Base-by-base conservation (phyloP, 257 asterid genomes). In the Nicotiana obtusifolia region DNA sequence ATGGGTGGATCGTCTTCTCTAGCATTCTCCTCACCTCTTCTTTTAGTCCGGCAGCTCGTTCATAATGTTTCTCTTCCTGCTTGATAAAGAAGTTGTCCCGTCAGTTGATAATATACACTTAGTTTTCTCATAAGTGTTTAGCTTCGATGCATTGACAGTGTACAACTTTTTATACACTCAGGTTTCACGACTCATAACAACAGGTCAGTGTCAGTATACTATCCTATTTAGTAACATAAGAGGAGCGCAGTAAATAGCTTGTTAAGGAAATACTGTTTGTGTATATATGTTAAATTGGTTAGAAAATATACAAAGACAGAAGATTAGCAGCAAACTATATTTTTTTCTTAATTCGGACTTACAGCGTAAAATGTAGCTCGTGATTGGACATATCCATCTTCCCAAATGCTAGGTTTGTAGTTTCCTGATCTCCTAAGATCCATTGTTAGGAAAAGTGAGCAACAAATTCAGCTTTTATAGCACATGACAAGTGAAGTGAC, bases 311-410 rank as follows among this genome's bases (percentile, higher is more conserved):
- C 3, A 41, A 41, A 41, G 13, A 41, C 49, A 41, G 49, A 41
- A 41, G 49, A 41, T 2, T 9, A 8, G 13, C 49, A 41, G 49
- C 49, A 9, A 0, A 41, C 10, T 37, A 37, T 7, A 37, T 37
- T 31, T 69, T 5, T 64, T 22, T 28, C 13, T 9, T 41, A 35
- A 41, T 41, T 41, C 10, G 8, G 57, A 24, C 82, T 53, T 81
- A 89, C 93, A 64, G 22, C 7, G 67, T 82, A 88, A 19, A 85
- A 64, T 59, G 64, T 77, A 15, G 84, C 28, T 20, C 86, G 82
- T 20, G 93, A 88, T 56, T 88, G 90, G 37, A 90, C 77, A 81
- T 84, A 84, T 13, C 84, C 85, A 64, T 90, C 88, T 5, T 90
- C 84, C 93, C 93, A 90, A 41, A 84, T 54, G 83, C 89, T 87